phyloP scores from a whole-genome alignment of 306 rosid genomes.

The Amphicarpaea edgeworthii region DNA sequence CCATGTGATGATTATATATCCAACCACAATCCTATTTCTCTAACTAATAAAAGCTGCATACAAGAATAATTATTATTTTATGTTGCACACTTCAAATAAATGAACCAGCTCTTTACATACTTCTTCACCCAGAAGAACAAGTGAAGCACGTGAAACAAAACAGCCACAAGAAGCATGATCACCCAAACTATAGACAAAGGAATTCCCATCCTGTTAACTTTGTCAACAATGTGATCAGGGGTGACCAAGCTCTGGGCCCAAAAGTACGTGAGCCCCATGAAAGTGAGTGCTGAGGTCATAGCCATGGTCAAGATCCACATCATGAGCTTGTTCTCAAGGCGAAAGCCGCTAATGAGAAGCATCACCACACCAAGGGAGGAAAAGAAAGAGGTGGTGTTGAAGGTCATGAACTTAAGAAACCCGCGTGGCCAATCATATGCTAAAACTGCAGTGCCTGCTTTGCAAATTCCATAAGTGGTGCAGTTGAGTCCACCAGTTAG shows the following conservation, averaged over 20 bases:
- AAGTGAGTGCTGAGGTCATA: conserved; percentile 33
- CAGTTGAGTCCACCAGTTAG: neutral
- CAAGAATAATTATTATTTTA: too few relatives aligned
- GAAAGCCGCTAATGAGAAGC: conserved; percentile 45
- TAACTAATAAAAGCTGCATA: too few relatives aligned
- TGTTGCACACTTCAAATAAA: too few relatives aligned
- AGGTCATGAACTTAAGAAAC: neutral
- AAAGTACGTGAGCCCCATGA: neutral
- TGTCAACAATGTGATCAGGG: neutral
- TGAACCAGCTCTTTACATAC: too few relatives aligned
- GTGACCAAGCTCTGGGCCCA: conserved; percentile 14
- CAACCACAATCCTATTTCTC: too few relatives aligned
- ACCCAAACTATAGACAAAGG: neutral
- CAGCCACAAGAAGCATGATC: neutral
- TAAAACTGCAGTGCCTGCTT: conserved; percentile 43
- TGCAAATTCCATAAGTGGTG: neutral
- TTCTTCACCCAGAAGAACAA: conserved; percentile 14
- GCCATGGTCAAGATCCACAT: conserved; percentile 38
- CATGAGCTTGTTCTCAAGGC: conserved; percentile 36
- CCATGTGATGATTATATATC: too few relatives aligned
- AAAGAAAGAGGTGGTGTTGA: conserved; percentile 43
- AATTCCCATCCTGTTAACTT: neutral
- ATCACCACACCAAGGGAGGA: conserved; percentile 44
- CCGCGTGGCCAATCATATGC: neutral
- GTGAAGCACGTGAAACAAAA: conserved; percentile 2